Evolutionary conservation across 2,329 filamentous ascomycete genomes (phyloP).

Genomic region (Dendryphion nanum): DNA sequence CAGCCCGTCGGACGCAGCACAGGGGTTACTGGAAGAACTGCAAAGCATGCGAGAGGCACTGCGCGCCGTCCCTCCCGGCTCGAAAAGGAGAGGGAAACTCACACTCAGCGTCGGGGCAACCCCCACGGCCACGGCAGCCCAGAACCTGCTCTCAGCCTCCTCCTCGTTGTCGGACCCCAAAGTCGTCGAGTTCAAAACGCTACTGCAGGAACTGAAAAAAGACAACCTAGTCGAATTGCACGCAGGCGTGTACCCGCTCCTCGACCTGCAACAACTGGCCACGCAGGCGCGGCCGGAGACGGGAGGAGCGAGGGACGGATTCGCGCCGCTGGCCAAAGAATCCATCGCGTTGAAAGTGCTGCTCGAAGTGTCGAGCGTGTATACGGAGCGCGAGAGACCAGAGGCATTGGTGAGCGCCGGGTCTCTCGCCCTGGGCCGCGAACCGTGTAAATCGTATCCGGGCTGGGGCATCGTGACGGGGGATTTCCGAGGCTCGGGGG

Average conservation of each 20-base stretch:
- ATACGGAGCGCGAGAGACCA: constrained; percentile 47
- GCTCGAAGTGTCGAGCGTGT: constrained; percentile 70
- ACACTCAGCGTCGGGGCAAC: constrained; percentile 73
- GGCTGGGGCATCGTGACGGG: constrained; percentile 69
- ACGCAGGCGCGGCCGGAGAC: constrained; percentile 59
- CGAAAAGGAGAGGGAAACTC: constrained; percentile 36
- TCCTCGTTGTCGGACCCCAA: no score
- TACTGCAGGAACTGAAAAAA: constrained; percentile 39
- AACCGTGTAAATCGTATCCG: constrained; percentile 68
- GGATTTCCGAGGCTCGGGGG: constrained; percentile 46
- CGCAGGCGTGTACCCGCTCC: constrained; percentile 71
- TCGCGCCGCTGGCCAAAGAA: constrained; percentile 46
- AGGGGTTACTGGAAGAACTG: constrained; percentile 61
- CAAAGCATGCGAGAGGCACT: constrained; percentile 51
- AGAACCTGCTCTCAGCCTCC: constrained; percentile 5
- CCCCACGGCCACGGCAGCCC: constrained; percentile 64
- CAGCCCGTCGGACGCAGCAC: constrained; percentile 58
- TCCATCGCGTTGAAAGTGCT: constrained; percentile 67
- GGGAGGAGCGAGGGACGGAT: constrained; percentile 8
- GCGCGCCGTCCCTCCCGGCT: constrained; percentile 29
- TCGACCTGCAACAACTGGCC: constrained; percentile 78
- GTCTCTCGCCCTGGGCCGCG: constrained; percentile 67
- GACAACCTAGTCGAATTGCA: constrained; percentile 62
- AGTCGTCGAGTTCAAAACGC: constrained; percentile 39
- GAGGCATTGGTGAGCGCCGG: constrained; percentile 72